Evolutionary conservation across 2,329 filamentous ascomycete genomes (phyloP).

Genomic region (Cordyceps farinosa): DNA sequence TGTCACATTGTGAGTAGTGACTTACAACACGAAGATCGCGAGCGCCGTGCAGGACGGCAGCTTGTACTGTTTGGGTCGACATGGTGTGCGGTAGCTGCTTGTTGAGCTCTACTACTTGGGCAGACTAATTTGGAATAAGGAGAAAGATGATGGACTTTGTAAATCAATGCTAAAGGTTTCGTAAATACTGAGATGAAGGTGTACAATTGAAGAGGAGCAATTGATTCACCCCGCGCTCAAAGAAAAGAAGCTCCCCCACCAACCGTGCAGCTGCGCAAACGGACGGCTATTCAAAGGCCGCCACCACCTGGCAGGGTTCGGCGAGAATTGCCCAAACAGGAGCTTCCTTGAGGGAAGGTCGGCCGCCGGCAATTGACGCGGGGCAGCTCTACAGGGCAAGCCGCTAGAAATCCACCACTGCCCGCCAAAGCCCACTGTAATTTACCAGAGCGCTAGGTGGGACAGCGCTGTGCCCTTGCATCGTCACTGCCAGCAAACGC

Average conservation of each 20-base stretch:
- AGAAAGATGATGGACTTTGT: background rate
- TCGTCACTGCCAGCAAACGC: slow-evolving; percentile 6
- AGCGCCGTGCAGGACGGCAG: slow-evolving; percentile 39
- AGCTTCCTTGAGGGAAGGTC: background rate
- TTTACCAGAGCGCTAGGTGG: background rate
- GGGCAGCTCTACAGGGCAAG: background rate
- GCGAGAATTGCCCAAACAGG: slow-evolving; percentile 13
- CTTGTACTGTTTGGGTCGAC: slow-evolving; percentile 34
- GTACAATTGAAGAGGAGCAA: background rate
- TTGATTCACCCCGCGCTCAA: slow-evolving; percentile 4
- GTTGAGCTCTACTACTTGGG: background rate
- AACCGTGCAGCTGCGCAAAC: background rate
- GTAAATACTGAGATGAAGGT: background rate
- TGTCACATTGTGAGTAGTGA: slow-evolving; percentile 5
- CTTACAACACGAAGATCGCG: slow-evolving; percentile 12
- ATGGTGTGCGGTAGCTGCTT: background rate
- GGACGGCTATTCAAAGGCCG: slow-evolving; percentile 13
- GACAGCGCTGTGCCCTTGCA: background rate
- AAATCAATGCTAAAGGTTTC: background rate
- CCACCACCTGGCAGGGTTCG: background rate
- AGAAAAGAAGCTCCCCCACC: slow-evolving; percentile 8
- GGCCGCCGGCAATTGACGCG: slow-evolving; percentile 15
- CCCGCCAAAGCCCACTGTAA: background rate
- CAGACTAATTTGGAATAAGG: background rate
- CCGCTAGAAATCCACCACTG: background rate